Evolutionary conservation across 164 flowering plant species (phyloP).

Genomic region (Akebia trifoliata): DNA sequence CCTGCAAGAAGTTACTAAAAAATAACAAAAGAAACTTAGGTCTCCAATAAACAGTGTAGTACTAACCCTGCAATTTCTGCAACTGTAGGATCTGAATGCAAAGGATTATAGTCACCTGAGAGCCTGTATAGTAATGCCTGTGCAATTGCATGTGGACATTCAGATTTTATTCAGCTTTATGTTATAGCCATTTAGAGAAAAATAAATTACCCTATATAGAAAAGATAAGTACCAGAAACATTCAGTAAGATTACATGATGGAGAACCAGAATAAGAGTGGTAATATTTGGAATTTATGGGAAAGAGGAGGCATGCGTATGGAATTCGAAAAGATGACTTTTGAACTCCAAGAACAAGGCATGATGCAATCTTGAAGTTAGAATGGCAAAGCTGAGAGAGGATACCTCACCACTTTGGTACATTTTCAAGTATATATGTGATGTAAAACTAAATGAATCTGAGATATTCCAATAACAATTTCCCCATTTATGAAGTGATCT

Average conservation of each 20-base stretch:
- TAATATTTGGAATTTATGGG: background rate
- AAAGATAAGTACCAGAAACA: background rate
- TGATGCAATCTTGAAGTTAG: background rate
- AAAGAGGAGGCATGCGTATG: background rate
- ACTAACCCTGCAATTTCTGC: conserved; percentile 84
- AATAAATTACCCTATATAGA: background rate
- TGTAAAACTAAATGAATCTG: too few relatives aligned
- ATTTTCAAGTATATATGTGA: too few relatives aligned
- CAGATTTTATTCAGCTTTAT: background rate
- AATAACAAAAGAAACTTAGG: background rate
- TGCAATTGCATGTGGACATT: conserved; percentile 10
- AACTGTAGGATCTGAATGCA: conserved; percentile 87
- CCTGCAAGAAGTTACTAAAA: too few relatives aligned
- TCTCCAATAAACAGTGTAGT: background rate
- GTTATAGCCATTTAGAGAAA: background rate
- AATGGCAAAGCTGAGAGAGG: background rate
- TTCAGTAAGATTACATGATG: background rate
- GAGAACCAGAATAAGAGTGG: background rate
- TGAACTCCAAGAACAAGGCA: too few relatives aligned
- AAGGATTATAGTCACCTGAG: conserved; percentile 92
- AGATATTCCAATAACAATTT: too few relatives aligned
- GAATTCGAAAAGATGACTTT: background rate
- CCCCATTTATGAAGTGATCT: too few relatives aligned
- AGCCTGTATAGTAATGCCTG: conserved; percentile 93
- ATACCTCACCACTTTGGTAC: too few relatives aligned